Percentiles rank a stretch among this genome's conserved stretches.
phyloP scores from a whole-genome alignment of 768 basidiomycete genomes.

The Butyriboletus loyo region DNA sequence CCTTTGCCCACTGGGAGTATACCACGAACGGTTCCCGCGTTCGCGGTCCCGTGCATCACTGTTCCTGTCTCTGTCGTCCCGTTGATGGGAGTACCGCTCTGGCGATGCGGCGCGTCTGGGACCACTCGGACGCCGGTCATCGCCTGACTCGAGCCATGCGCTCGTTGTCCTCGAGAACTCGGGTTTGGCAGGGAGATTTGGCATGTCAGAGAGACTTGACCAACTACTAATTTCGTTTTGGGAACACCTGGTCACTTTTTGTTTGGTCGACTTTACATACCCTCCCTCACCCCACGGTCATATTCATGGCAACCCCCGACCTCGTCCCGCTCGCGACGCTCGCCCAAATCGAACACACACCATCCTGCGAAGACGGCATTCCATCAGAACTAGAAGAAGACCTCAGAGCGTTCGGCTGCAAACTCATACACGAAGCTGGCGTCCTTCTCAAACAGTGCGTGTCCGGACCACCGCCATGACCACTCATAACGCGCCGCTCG shows the following conservation, averaged over 20 bases:
- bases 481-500: conserved; percentile 4
- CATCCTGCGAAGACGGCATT: conserved; percentile 80
- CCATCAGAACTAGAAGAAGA: conserved; percentile 82
- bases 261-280: conserved; percentile 22
- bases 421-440: conserved; percentile 93
- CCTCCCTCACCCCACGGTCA: neutral
- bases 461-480: neutral
- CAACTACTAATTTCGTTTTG: too few species aligned
- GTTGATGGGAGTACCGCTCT: conserved; percentile 20
- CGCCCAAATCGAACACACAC: conserved; percentile 72
- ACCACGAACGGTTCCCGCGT: conserved; percentile 16
- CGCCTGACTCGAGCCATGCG: conserved; percentile 17
- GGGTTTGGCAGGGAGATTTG: conserved; percentile 31
- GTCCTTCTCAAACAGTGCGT: conserved; percentile 85
- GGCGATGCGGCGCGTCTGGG: conserved; percentile 20
- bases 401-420: conserved; percentile 86
- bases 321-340: conserved; percentile 84
- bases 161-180: conserved; percentile 23
- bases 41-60: conserved; percentile 22
- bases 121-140: conserved; percentile 22
- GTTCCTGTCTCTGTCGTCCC: conserved; percentile 27
- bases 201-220: conserved; percentile 13
- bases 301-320: conserved; percentile 46
- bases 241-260: neutral
- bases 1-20: conserved; percentile 12